Percentiles rank a stretch among this genome's conserved stretches.
Conservation (phyloP, 2,329 filamentous ascomycete genomes). For the Paecilomyces niveus region DNA sequence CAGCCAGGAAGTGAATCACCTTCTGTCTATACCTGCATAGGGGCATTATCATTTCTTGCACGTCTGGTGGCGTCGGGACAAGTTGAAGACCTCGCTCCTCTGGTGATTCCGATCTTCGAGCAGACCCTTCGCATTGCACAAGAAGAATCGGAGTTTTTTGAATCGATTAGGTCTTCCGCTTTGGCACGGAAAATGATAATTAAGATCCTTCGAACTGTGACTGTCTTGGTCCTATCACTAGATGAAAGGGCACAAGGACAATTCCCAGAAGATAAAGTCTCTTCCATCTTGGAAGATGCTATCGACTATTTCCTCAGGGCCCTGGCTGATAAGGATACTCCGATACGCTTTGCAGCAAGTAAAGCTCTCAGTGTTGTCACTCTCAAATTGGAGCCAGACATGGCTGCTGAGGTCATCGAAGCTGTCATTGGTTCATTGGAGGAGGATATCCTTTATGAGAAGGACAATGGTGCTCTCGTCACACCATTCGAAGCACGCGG, state of each 20-base stretch:
- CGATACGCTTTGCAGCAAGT: slow-evolving; percentile 81
- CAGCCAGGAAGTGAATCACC: slow-evolving; percentile 27
- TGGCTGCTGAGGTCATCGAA: slow-evolving; percentile 82
- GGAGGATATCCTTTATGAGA: slow-evolving; percentile 55
- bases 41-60: slow-evolving; percentile 70
- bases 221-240: slow-evolving; percentile 56
- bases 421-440: slow-evolving; percentile 66
- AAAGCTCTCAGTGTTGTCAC: slow-evolving; percentile 87
- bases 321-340: slow-evolving; percentile 80
- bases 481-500: slow-evolving; percentile 25
- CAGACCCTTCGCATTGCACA: slow-evolving; percentile 55
- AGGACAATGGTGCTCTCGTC: slow-evolving; percentile 33
- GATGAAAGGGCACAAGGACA: slow-evolving; percentile 28
- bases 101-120: slow-evolving; percentile 60
- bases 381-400: slow-evolving; percentile 67
- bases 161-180: slow-evolving; percentile 61
- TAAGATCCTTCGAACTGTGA: slow-evolving; percentile 73
- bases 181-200: slow-evolving; percentile 74
- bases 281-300: slow-evolving; percentile 64
- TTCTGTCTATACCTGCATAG: slow-evolving; percentile 69
- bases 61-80: slow-evolving; percentile 66
- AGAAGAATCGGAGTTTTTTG: slow-evolving; percentile 42
- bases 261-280: slow-evolving; percentile 24
- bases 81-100: slow-evolving; percentile 64
- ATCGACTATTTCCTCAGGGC: slow-evolving; percentile 75